phyloP scores from a whole-genome alignment of 2,329 filamentous ascomycete genomes.

The Cladosporium austrohemisphaericum region DNA sequence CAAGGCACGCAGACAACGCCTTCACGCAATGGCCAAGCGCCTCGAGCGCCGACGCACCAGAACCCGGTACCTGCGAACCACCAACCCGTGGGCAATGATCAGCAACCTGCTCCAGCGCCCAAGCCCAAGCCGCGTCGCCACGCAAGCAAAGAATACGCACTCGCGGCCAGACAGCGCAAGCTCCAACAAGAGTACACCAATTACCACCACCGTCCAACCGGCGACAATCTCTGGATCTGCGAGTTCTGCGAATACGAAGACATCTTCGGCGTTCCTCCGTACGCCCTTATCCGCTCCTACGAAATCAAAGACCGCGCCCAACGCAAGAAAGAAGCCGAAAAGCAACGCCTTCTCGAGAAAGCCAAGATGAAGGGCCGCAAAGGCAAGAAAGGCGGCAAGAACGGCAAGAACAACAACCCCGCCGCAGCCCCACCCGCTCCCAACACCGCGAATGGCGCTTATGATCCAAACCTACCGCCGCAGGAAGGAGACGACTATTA shows the following conservation, averaged over 20 bases:
- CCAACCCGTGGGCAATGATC: constrained; percentile 23
- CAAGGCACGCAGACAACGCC: constrained; percentile 29
- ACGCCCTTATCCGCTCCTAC: constrained; percentile 82
- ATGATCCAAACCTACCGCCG: constrained; percentile 29
- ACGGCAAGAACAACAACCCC: constrained; percentile 30
- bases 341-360: constrained; percentile 79
- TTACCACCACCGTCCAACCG: constrained; percentile 65
- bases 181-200: constrained; percentile 74
- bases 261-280: constrained; percentile 85
- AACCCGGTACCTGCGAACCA: constrained; percentile 12
- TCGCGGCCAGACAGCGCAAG: constrained; percentile 73
- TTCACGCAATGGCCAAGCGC: constrained; percentile 3
- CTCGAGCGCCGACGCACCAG: constrained; percentile 9
- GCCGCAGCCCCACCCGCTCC: constrained; percentile 17
- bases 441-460: constrained; percentile 17
- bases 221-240: constrained; percentile 86
- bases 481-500: constrained; percentile 32
- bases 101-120: constrained; percentile 38
- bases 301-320: constrained; percentile 89
- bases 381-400: constrained; percentile 76
- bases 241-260: constrained; percentile 97
- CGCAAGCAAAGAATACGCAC: constrained; percentile 65
- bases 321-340: constrained; percentile 80
- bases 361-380: constrained; percentile 91
- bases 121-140: constrained; percentile 58